Evolutionary conservation across 495 filamentous ascomycete species (phyloP), one percentile per base, ranked within the genome.

Genomic region (Tricharina praecox): DNA sequence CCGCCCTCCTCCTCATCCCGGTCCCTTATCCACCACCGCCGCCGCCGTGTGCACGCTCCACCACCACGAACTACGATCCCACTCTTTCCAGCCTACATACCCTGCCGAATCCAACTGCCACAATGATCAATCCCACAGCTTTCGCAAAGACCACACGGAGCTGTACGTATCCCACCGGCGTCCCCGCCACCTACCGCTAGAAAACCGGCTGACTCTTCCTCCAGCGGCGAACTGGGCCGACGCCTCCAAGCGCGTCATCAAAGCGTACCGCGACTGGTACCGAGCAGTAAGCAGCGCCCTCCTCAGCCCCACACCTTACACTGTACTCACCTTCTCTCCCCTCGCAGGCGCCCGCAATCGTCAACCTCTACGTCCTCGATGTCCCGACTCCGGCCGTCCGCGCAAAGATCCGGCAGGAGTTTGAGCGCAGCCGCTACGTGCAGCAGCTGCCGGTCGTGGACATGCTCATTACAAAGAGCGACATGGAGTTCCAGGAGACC

Each of bases 401-500:
- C 49, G 88, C 87, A 37, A 93, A 88, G 71, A 79, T 96, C 60
- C 76, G 90, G 58, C 86, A 96, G 67, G 88, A 97, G 62, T 97
- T 97, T 66, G 90, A 97, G 68, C 74, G 85, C 66, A 80, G 95
- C 69, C 72, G 90, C 70, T 93, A 80, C 61, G 87, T 95, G 39
- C 81, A 79, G 61, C 86, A 96, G 67, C 66, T 96, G 35, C 71
- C 70, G 13, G 81, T 85, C 2, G 77, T 95, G 50, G 92, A 97
- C 64, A 76, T 95, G 58, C 68, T 97, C 42, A 65, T 97, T 26
- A 77, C 81, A 58, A 78, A 93, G 63, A 87, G 81, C 62, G 78
- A 93, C 61, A 70, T 77, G 56, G 90, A 97, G 68, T 94, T 78
- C 59, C 90, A 97, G 85, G 90, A 97, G 76, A 96, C 85, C 28